Evolutionary conservation across 2,329 filamentous ascomycete species (phyloP).

Genomic region (Neodidymelliopsis sp.): DNA sequence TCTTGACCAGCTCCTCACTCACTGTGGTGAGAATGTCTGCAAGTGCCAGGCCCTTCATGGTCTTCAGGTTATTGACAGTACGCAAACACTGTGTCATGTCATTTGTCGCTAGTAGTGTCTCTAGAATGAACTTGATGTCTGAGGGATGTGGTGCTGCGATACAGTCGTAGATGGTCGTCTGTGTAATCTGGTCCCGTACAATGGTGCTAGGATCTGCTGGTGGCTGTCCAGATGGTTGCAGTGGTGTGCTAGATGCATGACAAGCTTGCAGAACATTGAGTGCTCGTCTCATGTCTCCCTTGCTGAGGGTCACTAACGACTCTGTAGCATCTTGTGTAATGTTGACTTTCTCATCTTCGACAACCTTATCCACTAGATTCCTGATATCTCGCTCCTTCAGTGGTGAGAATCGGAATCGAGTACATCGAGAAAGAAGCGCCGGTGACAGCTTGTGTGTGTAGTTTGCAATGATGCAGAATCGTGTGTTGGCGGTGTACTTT

Average conservation of each 20-base stretch:
- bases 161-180: conserved; percentile 94
- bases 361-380: conserved; percentile 84
- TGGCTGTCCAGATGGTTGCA: conserved; percentile 58
- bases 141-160: conserved; percentile 93
- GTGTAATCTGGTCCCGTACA: conserved; percentile 83
- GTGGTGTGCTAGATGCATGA: conserved; percentile 82
- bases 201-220: conserved; percentile 64
- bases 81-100: conserved; percentile 90
- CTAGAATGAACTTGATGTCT: conserved; percentile 83
- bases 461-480: conserved; percentile 98
- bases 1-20: conserved; percentile 78
- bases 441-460: conserved; percentile 98
- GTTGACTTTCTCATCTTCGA: conserved; percentile 84
- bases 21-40: conserved; percentile 92
- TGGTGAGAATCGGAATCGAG: conserved; percentile 92
- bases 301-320: conserved; percentile 84
- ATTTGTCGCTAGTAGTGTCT: conserved; percentile 80
- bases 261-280: conserved; percentile 97
- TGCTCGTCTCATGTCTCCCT: conserved; percentile 94
- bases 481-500: conserved; percentile 96
- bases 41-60: conserved; percentile 82
- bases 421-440: conserved; percentile 90
- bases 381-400: conserved; percentile 89
- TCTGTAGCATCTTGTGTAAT: conserved; percentile 83
- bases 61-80: conserved; percentile 88